phyloP scores from a whole-genome alignment of 2,329 filamentous ascomycete genomes.

The Fusarium chlamydosporum region DNA sequence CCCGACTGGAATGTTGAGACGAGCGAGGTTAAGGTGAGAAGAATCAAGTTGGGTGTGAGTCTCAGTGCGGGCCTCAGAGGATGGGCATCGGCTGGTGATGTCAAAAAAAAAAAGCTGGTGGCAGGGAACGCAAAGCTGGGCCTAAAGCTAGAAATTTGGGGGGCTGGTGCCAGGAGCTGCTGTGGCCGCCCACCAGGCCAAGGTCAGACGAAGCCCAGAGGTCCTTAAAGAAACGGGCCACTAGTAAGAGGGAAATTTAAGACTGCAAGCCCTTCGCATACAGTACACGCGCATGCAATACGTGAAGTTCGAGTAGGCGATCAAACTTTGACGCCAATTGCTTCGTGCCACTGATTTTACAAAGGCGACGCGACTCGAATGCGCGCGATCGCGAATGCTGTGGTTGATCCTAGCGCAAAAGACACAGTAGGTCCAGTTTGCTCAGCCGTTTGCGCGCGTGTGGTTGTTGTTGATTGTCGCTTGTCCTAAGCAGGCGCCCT shows the following conservation, averaged over 20 bases:
- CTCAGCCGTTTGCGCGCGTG: slow-evolving; percentile 21
- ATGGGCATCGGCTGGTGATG: slow-evolving; percentile 49
- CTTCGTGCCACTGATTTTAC: slow-evolving; percentile 15
- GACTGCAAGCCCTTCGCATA: slow-evolving; percentile 37
- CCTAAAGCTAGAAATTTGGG: slow-evolving; percentile 42
- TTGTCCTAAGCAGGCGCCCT: not conserved
- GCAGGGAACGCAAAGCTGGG: slow-evolving; percentile 49
- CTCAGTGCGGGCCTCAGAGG: slow-evolving; percentile 34
- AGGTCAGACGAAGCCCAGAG: slow-evolving; percentile 30
- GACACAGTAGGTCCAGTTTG: slow-evolving; percentile 2
- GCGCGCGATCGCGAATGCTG: slow-evolving; percentile 27
- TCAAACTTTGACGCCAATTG: slow-evolving; percentile 20
- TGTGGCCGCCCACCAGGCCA: slow-evolving; percentile 41
- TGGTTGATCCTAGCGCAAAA: slow-evolving; percentile 11
- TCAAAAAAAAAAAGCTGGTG: slow-evolving; percentile 53
- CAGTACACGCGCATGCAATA: slow-evolving; percentile 29
- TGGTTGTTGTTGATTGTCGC: slow-evolving; percentile 6
- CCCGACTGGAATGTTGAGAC: slow-evolving; percentile 44
- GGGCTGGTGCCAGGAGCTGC: slow-evolving; percentile 37
- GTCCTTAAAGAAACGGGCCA: slow-evolving; percentile 32
- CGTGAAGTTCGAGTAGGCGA: slow-evolving; percentile 13
- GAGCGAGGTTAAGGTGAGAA: slow-evolving; percentile 24
- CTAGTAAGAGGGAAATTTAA: slow-evolving; percentile 27
- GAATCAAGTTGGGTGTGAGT: slow-evolving; percentile 23
- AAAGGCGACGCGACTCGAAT: slow-evolving; percentile 11